Conservation (phyloP, 805 yeast genomes). For the Wickerhamiella domercqiae region DNA sequence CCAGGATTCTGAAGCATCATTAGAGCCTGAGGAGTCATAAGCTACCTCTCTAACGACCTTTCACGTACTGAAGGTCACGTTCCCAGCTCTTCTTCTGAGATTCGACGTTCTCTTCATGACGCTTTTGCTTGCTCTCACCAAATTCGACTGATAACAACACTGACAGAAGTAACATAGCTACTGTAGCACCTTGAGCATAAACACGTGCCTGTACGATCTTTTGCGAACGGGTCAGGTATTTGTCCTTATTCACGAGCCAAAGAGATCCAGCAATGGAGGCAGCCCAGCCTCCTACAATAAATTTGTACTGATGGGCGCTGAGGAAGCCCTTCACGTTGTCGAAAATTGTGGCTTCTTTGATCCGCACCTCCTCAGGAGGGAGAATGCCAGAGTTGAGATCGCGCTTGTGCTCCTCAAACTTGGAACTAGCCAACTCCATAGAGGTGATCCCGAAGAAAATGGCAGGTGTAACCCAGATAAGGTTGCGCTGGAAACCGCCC, state of each 20-base stretch:
- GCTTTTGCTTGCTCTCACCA: conserved; percentile 4
- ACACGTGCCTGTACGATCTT: conserved; percentile 82
- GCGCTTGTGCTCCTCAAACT: conserved; percentile 47
- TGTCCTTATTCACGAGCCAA: conserved; percentile 57
- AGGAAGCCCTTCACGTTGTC: conserved; percentile 3
- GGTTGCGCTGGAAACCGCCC: conserved; percentile 31
- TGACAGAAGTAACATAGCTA: conserved; percentile 44
- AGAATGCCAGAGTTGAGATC: neutral
- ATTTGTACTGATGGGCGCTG: conserved; percentile 20
- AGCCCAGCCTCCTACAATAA: conserved; percentile 66
- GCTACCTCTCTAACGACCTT: neutral
- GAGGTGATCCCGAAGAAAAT: conserved; percentile 41
- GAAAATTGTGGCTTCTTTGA: conserved; percentile 1
- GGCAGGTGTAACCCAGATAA: conserved; percentile 52
- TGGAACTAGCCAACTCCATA: conserved; percentile 56
- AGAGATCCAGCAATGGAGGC: conserved; percentile 70
- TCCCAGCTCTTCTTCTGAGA: conserved; percentile 12
- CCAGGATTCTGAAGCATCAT: no score
- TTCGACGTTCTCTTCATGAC: neutral
- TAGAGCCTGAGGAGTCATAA: neutral
- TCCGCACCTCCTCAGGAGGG: neutral
- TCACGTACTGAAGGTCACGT: conserved; percentile 15
- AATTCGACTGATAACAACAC: conserved; percentile 15
- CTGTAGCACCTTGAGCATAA: conserved; percentile 79
- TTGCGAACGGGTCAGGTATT: conserved; percentile 58